Percentiles rank a stretch among this genome's conserved stretches.
Evolutionary conservation across 2,329 filamentous ascomycete genomes (phyloP).

Genomic region (Bipolaris sorokiniana): DNA sequence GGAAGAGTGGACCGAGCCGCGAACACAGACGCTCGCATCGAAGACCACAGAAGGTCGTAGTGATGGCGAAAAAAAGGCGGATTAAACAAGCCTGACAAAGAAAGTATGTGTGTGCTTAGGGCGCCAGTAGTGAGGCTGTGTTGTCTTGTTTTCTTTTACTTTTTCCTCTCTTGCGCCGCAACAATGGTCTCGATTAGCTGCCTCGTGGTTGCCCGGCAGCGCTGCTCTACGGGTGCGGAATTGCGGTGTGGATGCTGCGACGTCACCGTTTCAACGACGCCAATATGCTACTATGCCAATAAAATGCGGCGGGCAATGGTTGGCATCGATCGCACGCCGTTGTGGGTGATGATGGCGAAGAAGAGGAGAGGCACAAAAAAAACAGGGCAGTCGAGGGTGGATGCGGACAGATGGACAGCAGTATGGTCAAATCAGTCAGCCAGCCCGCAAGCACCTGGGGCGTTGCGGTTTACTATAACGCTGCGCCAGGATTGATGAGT

Average conservation of each 20-base stretch:
- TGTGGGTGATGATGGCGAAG: neutral
- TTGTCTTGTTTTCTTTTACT: neutral
- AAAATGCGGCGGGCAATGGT: slow-evolving; percentile 1
- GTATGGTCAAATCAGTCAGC: slow-evolving; percentile 1
- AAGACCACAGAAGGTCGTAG: slow-evolving; percentile 32
- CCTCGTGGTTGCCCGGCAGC: slow-evolving; percentile 21
- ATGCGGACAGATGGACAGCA: neutral
- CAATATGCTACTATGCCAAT: slow-evolving; percentile 12
- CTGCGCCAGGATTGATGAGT: slow-evolving; percentile 10
- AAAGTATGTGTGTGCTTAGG: neutral
- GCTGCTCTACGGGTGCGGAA: slow-evolving; percentile 13
- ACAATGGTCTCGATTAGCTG: neutral
- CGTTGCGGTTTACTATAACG: slow-evolving; percentile 19
- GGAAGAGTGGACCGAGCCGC: slow-evolving; percentile 16
- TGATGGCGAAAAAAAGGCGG: slow-evolving; percentile 17
- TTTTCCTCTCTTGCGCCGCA: neutral
- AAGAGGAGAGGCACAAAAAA: neutral
- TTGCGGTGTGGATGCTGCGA: slow-evolving; percentile 29
- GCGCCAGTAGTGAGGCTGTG: slow-evolving; percentile 21
- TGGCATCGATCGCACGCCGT: slow-evolving; percentile 4
- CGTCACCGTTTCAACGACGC: slow-evolving; percentile 26
- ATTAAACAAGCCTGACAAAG: slow-evolving; percentile 19
- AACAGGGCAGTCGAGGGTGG: neutral
- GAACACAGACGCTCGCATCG: slow-evolving; percentile 12
- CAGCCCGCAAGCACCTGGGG: slow-evolving; percentile 7